These are phyloP conservation scores for Lithohypha guttulata DNA, from an alignment of 2,329 filamentous ascomycete genomes.

Conservation along the genomic window DNA sequence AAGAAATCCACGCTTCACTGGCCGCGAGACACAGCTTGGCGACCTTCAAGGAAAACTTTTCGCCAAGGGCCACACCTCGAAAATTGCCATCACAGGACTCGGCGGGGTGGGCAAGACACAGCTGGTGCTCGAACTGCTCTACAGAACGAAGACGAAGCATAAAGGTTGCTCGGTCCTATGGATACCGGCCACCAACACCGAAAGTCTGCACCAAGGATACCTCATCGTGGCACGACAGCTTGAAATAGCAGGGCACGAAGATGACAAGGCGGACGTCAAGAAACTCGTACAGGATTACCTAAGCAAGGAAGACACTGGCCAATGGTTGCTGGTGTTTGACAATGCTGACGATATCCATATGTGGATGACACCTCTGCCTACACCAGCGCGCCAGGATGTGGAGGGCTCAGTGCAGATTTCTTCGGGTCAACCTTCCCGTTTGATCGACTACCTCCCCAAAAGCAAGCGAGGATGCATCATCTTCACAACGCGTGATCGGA, in stretches of 20 bases:
- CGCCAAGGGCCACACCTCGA: constrained; percentile 4
- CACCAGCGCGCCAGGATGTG: neutral
- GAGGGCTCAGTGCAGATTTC: neutral
- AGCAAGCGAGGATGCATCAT: constrained; percentile 17
- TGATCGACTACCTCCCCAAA: constrained; percentile 15
- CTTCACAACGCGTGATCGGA: constrained; percentile 20
- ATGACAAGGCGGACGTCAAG: constrained; percentile 11
- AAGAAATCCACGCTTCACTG: constrained; percentile 6
- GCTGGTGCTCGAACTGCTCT: constrained; percentile 11
- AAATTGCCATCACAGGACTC: constrained; percentile 10
- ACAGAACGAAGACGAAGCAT: constrained; percentile 6
- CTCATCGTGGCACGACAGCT: constrained; percentile 6
- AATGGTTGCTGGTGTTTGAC: constrained; percentile 20
- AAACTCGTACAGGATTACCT: constrained; percentile 11
- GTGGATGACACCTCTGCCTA: neutral
- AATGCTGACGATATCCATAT: constrained; percentile 17
- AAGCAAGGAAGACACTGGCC: constrained; percentile 8
- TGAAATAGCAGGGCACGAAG: constrained; percentile 4
- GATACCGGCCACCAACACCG: constrained; percentile 6
- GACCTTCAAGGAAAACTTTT: constrained; percentile 9
- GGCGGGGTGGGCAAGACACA: constrained; percentile 12
- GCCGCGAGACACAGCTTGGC: constrained; percentile 10
- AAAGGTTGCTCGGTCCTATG: constrained; percentile 6
- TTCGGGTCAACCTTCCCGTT: neutral
- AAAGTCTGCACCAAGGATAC: constrained; percentile 7